Base-by-base conservation (phyloP, 2,329 filamentous ascomycete species). In the Cladophialophora chaetospira region DNA sequence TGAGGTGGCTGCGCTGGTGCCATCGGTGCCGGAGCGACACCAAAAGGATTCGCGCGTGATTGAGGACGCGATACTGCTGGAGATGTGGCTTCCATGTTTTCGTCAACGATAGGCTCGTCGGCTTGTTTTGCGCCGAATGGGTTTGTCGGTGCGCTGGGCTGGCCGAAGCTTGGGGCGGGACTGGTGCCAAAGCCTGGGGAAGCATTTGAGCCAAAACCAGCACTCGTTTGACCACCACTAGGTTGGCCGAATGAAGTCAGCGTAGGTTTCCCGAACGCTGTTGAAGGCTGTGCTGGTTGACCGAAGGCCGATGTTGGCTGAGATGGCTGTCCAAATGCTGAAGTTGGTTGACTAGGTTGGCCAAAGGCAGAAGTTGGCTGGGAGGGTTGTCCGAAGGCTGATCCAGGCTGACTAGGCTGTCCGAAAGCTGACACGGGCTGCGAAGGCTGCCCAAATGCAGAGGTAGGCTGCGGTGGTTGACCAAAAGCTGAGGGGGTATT, bases 91-190 rank as follows among this genome's bases (percentile, higher is more conserved):
- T 60, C 57, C 56, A 60, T 62, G 28, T 35, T 48, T 29, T 60
- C 47, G 25, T 62, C 62, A 23, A 56, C 62, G 15, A 46, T 29
- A 25, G 49, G 55, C 8, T 45, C 42, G 36, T 52, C 53, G 63
- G 60, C 36, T 54, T 57, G 29, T 58, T 50, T 58, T 85, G 69
- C 13, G 73, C 59, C 48, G 63, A 68, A 65, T 11, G 62, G 44
- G 53, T 66, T 58, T 71, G 70, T 40, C 68, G 72, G 45, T 79
- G 75, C 47, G 61, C 53, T 70, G 69, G n/a, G n/a, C n/a, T n/a
- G n/a, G n/a, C n/a, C n/a, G n/a, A n/a, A n/a, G n/a, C n/a, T n/a
- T n/a, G n/a, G n/a, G n/a, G n/a, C n/a, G n/a, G n/a, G n/a, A n/a
- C n/a, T n/a, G n/a, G n/a, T n/a, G n/a, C n/a, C n/a, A n/a, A n/a